These are phyloP conservation scores for Ambrosia artemisiifolia DNA, from an alignment of 129 eudicot species.

Conservation along the genomic window DNA sequence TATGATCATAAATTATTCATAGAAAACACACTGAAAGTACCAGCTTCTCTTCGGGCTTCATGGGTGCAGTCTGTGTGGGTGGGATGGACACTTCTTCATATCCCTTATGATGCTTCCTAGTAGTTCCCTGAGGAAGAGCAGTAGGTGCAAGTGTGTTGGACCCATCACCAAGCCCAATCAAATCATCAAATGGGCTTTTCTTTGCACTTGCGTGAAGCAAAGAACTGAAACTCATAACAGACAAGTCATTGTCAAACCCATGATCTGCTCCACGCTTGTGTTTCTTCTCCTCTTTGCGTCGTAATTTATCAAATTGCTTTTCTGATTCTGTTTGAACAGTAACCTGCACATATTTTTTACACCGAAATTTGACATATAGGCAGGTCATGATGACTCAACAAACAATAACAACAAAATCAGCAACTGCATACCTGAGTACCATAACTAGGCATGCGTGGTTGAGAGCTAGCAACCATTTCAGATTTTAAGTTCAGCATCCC, in stretches of 20 bases:
- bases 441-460: conserved; percentile 85
- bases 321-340: conserved; percentile 93
- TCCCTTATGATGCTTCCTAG: conserved; percentile 86
- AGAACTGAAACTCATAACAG: conserved; percentile 58
- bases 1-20: background rate
- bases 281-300: conserved; percentile 95
- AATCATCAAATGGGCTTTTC: conserved; percentile 72
- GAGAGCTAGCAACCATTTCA: conserved; percentile 62
- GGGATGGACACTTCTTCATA: conserved; percentile 98
- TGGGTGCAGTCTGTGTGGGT: conserved; percentile 78
- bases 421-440: conserved; percentile 74
- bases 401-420: conserved; percentile 5
- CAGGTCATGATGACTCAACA: conserved; percentile 8
- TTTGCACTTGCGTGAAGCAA: conserved; percentile 94
- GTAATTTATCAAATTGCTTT: conserved; percentile 83
- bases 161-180: conserved; percentile 83
- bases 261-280: conserved; percentile 76
- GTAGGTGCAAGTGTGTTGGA: conserved; percentile 50
- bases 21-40: conserved; percentile 34
- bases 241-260: conserved; percentile 64
- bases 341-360: conserved; percentile 45
- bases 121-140: conserved; percentile 96
- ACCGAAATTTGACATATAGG: conserved; percentile 8
- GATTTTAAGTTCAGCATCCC: conserved; percentile 76
- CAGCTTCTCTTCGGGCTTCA: conserved; percentile 95